phyloP scores from a whole-genome alignment of 1,284 basidiomycete species.

The Peniophora sp. region DNA sequence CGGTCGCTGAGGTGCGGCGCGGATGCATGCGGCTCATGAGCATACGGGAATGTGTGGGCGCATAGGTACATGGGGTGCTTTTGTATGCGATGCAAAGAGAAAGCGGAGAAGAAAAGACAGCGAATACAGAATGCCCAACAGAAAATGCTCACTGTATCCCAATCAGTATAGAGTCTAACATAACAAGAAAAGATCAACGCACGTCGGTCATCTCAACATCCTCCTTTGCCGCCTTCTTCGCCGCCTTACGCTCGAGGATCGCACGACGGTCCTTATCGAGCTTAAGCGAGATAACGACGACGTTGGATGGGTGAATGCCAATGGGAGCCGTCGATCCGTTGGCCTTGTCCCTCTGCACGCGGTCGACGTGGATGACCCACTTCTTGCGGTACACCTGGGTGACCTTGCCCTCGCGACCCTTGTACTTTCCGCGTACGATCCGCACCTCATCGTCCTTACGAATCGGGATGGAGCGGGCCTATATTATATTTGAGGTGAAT shows the following conservation, averaged over 20 bases:
- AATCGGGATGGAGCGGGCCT: slow-evolving; percentile 91
- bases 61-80: slow-evolving; percentile 47
- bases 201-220: slow-evolving; percentile 78
- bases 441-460: slow-evolving; percentile 98
- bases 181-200: slow-evolving; percentile 22
- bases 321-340: slow-evolving; percentile 93
- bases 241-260: slow-evolving; percentile 77
- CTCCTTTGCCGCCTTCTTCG: slow-evolving; percentile 43
- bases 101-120: slow-evolving; percentile 14
- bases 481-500: slow-evolving; percentile 7
- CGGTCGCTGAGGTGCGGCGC: too few relatives aligned
- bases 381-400: slow-evolving; percentile 99
- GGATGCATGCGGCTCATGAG: too few relatives aligned
- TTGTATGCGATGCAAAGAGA: slow-evolving; percentile 32
- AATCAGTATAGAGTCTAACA: not conserved
- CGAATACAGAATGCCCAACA: slow-evolving; percentile 23
- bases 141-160: slow-evolving; percentile 6
- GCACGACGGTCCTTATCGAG: slow-evolving; percentile 82
- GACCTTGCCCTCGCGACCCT: slow-evolving; percentile 97
- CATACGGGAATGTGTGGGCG: slow-evolving; percentile 10
- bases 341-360: slow-evolving; percentile 96
- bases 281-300: slow-evolving; percentile 90
- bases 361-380: slow-evolving; percentile 98
- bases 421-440: slow-evolving; percentile 95
- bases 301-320: slow-evolving; percentile 96